Conservation (phyloP, 371 early-diverging fungal genomes). For the Saksenaea oblongispora region DNA sequence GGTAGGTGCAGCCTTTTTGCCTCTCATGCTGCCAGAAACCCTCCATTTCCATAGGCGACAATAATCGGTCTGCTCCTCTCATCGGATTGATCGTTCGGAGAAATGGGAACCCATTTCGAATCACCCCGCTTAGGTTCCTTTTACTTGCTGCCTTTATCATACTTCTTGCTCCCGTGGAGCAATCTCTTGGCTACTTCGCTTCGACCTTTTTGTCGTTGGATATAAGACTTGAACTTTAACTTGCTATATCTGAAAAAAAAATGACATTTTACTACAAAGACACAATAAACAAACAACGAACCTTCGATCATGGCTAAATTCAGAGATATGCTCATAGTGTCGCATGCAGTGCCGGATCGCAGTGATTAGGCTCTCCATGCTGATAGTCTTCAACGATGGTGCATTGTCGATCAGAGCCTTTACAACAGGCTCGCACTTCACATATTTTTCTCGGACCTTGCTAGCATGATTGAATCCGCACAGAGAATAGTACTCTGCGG, state of each 20-base stretch:
- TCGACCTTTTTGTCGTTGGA: background rate
- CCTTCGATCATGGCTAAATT: too few relatives aligned
- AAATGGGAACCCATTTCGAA: background rate
- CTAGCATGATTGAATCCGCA: too few relatives aligned
- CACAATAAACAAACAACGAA: too few relatives aligned
- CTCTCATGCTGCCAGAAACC: background rate
- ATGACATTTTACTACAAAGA: too few relatives aligned
- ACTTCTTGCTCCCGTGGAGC: background rate
- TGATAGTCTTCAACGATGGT: background rate
- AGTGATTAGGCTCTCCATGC: background rate
- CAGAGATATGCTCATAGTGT: too few relatives aligned
- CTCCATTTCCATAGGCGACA: background rate
- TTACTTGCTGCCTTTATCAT: background rate
- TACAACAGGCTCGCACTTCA: too few relatives aligned
- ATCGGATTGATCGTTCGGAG: background rate
- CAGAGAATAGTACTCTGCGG: too few relatives aligned
- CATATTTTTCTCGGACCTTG: too few relatives aligned
- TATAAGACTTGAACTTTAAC: too few relatives aligned
- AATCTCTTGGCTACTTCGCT: background rate
- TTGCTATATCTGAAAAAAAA: too few relatives aligned
- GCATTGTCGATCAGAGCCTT: too few relatives aligned
- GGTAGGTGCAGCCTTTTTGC: background rate
- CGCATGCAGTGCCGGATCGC: too few relatives aligned
- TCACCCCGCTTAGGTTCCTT: background rate
- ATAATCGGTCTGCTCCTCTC: background rate